Base-by-base conservation (phyloP, 371 early-diverging fungal genomes). In the Sporodiniella umbellata region DNA sequence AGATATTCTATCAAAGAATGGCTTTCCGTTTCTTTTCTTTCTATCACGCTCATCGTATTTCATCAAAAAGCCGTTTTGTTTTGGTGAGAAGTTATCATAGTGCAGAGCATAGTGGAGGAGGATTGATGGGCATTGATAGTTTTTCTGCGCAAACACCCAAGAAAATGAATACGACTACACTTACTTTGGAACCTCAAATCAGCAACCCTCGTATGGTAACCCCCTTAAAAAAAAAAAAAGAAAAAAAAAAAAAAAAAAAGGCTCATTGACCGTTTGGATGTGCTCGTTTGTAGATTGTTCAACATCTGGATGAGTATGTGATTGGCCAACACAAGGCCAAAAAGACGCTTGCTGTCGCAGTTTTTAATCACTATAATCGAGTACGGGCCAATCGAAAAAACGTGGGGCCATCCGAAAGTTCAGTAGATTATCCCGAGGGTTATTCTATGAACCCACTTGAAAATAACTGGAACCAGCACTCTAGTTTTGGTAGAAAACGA, bases 241-340 rank as follows among this genome's bases (percentile, higher is more conserved):
- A n/a, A n/a, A n/a, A n/a, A n/a, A n/a, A n/a, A n/a, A n/a, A n/a
- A n/a, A n/a, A n/a, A n/a, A n/a, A n/a, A n/a, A n/a, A n/a, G n/a
- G n/a, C n/a, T 10, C 30, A 7, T 28, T 28, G 30, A n/a, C n/a
- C 30, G 4, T 28, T 28, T 28, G 10, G 4, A 28, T 28, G 10
- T 7, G 4, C 30, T 28, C 30, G 5, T 35, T 15, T 14, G 5
- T 60, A 93, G 93, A 91, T 93, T 63, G 83, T 87, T 39, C 80
- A 85, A 49, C 82, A 89, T 53, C 58, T 94, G 62, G 85, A 94
- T 68, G 86, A 90, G 46, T 88, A 90, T 64, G 87, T 94, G 21
- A 89, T 94, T 58, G 94, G 94, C 4, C 94, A 94, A 66, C 87
- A 89, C 21, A 64, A 84, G 22, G 88, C 92, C 12, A 94, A 94